Conservation (phyloP, 106 monocot species). For the Apostasia ramifera region DNA sequence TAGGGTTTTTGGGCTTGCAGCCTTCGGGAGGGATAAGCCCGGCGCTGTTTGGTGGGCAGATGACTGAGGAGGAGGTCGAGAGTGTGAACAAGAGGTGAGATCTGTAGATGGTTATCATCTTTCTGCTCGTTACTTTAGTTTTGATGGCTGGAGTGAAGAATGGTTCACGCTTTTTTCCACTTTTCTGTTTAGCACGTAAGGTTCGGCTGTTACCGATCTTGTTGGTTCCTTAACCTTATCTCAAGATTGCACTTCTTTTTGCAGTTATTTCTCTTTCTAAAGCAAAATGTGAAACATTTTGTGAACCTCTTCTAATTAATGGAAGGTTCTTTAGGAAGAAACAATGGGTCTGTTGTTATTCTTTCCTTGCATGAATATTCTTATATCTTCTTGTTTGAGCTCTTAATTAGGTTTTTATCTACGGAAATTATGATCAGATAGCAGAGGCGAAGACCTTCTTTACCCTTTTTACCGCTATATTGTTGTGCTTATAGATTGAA, state of each 20-base stretch:
- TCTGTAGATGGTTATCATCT: background rate
- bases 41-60: constrained; percentile 42
- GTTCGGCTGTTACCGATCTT: background rate
- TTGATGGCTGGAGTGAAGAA: background rate
- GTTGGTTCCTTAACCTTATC: background rate
- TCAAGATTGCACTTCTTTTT: background rate
- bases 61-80: constrained; percentile 51
- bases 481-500: too few species aligned
- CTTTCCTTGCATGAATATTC: too few species aligned
- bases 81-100: constrained; percentile 13
- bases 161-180: background rate
- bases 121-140: background rate
- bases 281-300: too few species aligned
- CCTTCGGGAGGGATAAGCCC: constrained; percentile 34
- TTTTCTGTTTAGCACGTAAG: background rate
- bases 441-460: too few species aligned
- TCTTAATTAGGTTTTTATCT: too few species aligned
- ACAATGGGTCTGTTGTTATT: too few species aligned
- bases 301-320: too few species aligned
- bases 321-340: too few species aligned
- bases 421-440: too few species aligned
- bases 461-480: too few species aligned
- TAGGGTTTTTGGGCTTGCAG: constrained; percentile 11
- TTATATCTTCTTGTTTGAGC: too few species aligned
- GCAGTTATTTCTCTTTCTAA: too few species aligned